Evolutionary conservation across 2,329 filamentous ascomycete genomes (phyloP), one percentile per base, ranked within the genome.

Genomic region (Colletotrichum shisoi): DNA sequence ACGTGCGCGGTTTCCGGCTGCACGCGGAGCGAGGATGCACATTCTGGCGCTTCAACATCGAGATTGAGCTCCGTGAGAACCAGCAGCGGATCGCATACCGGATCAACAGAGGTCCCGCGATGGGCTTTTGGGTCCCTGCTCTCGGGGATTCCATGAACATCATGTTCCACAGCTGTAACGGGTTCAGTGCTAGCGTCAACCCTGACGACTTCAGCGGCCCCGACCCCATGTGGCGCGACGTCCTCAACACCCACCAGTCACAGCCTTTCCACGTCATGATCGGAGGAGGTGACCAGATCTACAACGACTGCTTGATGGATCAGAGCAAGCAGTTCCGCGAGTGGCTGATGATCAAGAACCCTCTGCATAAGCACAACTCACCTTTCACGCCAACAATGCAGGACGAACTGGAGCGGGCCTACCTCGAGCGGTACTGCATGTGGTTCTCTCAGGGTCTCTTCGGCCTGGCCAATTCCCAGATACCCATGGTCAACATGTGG

Each of bases 361-460:
- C 91, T 0, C 79, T 91, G 60, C 86, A 92, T 72, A 97, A 97
- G 80, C 89, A 93, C 72, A 86, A 87, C 59, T 87, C 89, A 3
- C 87, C 91, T 0, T 95, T 98, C 73, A 92, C 89, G 0, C 78
- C 85, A 0, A 91, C 91, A 65, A 90, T 99, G 86, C 93, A 96
- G 74, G 87, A 92, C 53, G 93, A 99, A 78, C 81, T 99, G 5
- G 95, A 99, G 75, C 80, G 79, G 0, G 97, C 96, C 73, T 99
- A 96, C 74, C 84, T 99, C 0, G 86, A 96, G 67, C 87, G 92
- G 21, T 99, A 99, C 74, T 88, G 89, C 68, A 91, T 89, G 85
- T 99, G 95, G 94, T 99, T 98, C 78, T 97, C 94, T 0, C 94
- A 96, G 73, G 95, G 96, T 0, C 81, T 98, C 5, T 99, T 97